Evolutionary conservation across 257 asterid genomes (phyloP).

Genomic region (Nicotiana undulata): DNA sequence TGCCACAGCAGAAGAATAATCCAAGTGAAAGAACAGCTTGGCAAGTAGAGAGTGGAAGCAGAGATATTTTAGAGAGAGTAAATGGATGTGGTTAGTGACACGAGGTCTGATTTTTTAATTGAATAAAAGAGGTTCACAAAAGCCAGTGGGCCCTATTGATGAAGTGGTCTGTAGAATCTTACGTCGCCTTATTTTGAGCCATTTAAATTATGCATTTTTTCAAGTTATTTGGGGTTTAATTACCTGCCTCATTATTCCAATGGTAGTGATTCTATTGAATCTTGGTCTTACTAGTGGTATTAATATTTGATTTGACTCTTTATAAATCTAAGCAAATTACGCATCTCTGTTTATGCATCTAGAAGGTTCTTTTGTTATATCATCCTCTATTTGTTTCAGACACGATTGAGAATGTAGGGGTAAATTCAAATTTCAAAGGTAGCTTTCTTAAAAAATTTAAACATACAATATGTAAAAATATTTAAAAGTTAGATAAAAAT

Average conservation of each 20-base stretch:
- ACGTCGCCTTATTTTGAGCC: conserved; percentile 26
- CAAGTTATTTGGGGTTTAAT: background rate
- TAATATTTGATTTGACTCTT: too few relatives aligned
- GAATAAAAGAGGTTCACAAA: background rate
- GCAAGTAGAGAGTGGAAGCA: conserved; percentile 23
- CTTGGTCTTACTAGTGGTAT: background rate
- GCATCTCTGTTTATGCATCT: too few relatives aligned
- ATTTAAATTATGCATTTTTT: background rate
- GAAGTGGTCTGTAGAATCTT: conserved; percentile 9
- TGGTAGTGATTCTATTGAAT: background rate
- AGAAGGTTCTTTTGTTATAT: too few relatives aligned
- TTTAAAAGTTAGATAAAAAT: too few relatives aligned
- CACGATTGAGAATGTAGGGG: too few relatives aligned
- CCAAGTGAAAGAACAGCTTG: conserved; percentile 11
- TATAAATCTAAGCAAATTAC: too few relatives aligned
- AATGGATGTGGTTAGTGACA: conserved; percentile 19
- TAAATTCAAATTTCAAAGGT: too few relatives aligned
- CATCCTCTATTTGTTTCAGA: too few relatives aligned
- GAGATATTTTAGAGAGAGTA: conserved; percentile 9
- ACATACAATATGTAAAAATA: too few relatives aligned
- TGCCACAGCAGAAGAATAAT: conserved; percentile 22
- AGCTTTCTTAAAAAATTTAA: too few relatives aligned
- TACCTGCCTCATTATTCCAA: background rate
- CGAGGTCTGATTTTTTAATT: background rate
- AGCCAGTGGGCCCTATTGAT: conserved; percentile 3